Percentiles rank a stretch among this genome's conserved stretches.
Evolutionary conservation across 78 protist species (phyloP).

Genomic region (Anaeramoeba ignava): DNA sequence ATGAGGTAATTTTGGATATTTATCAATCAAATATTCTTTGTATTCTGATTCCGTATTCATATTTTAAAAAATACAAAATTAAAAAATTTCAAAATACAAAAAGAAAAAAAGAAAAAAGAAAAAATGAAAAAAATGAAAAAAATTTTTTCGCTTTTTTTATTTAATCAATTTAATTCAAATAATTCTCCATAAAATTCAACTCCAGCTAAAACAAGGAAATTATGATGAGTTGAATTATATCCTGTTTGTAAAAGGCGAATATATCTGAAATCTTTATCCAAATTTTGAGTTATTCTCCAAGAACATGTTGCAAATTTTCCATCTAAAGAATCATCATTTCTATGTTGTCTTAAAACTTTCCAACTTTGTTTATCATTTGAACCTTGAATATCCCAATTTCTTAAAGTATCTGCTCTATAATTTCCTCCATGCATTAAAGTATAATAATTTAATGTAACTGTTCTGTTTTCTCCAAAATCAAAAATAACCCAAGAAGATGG

Average conservation of each 20-base stretch:
- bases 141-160: no score
- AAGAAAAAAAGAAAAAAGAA: no score
- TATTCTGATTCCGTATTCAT: no score
- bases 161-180: background rate
- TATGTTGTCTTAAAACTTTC: constrained; percentile 45
- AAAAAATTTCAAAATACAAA: no score
- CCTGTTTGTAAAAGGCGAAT: constrained; percentile 52
- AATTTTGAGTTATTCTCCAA: constrained; percentile 30
- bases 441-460: constrained; percentile 34
- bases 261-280: constrained; percentile 36
- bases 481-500: constrained; percentile 59
- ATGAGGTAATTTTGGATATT: no score
- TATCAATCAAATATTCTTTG: no score
- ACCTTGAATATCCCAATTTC: constrained; percentile 66
- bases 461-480: constrained; percentile 44
- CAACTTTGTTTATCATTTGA: constrained; percentile 49
- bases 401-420: constrained; percentile 43
- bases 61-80: no score
- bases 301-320: constrained; percentile 42
- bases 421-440: constrained; percentile 55
- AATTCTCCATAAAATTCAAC: constrained; percentile 57
- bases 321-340: constrained; percentile 40
- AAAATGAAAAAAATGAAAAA: no score
- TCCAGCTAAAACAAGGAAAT: constrained; percentile 49
- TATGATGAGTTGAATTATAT: constrained; percentile 43